These are phyloP conservation scores for Ricinus communis DNA, from an alignment of 345 rosid species.

Conservation along the genomic window DNA sequence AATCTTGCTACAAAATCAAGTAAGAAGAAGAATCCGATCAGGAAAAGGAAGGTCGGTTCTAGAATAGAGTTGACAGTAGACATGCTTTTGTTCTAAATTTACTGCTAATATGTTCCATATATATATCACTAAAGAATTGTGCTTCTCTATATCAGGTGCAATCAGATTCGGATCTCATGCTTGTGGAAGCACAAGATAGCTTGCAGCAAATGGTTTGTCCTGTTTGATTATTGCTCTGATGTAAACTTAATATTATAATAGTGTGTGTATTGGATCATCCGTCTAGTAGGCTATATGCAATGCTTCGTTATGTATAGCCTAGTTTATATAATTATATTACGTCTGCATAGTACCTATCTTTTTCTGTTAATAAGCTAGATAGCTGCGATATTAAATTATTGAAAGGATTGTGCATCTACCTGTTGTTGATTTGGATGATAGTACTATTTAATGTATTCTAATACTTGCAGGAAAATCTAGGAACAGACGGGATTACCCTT, in stretches of 20 bases:
- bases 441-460: background rate
- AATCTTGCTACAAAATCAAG: conserved; percentile 38
- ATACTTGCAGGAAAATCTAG: conserved; percentile 42
- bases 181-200: conserved; percentile 46
- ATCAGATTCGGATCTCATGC: conserved; percentile 40
- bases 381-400: background rate
- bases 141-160: conserved; percentile 38
- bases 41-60: conserved; percentile 60
- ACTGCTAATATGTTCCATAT: background rate
- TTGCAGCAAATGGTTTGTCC: conserved; percentile 52
- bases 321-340: too few relatives aligned
- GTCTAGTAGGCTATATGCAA: background rate
- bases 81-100: background rate
- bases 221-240: conserved; percentile 5
- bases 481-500: conserved; percentile 49
- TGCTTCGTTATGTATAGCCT: background rate
- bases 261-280: background rate
- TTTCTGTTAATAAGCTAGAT: background rate
- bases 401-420: background rate
- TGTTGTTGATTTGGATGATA: conserved; percentile 7
- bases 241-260: background rate
- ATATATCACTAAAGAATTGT: too few relatives aligned
- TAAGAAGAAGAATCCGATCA: conserved; percentile 49
- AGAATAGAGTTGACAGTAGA: conserved; percentile 5
- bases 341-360: background rate